phyloP scores from a whole-genome alignment of 2,329 filamentous ascomycete genomes.

The Chaetomiaceae sp. region DNA sequence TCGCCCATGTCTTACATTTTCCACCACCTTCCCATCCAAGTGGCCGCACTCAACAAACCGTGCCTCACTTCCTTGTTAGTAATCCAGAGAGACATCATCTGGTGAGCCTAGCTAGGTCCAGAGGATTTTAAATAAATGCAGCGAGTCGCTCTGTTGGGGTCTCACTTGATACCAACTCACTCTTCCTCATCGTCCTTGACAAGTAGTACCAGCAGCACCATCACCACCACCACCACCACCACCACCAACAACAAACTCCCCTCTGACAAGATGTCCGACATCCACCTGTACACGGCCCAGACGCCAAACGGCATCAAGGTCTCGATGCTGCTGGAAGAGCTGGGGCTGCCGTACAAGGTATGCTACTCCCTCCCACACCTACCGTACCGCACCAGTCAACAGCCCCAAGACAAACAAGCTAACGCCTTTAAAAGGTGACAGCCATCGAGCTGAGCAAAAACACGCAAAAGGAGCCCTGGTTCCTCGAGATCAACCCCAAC shows the following conservation, averaged over 20 bases:
- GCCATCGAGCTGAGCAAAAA: slow-evolving; percentile 56
- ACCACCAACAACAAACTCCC: not conserved
- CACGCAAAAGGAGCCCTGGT: slow-evolving; percentile 59
- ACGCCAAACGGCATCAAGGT: slow-evolving; percentile 91
- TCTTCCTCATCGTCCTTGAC: too few relatives aligned
- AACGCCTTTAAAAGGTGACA: too few relatives aligned
- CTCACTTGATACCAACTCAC: slow-evolving; percentile 6
- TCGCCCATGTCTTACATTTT: too few relatives aligned
- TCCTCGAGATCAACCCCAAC: slow-evolving; percentile 87
- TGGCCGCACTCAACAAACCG: too few relatives aligned
- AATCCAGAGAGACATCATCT: too few relatives aligned
- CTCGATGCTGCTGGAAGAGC: slow-evolving; percentile 80
- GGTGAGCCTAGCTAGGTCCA: too few relatives aligned
- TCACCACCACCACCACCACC: not conserved
- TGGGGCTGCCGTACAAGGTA: slow-evolving; percentile 81
- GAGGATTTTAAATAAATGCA: slow-evolving; percentile 2
- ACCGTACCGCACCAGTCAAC: too few relatives aligned
- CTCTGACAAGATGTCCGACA: slow-evolving; percentile 49
- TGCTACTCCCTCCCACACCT: too few relatives aligned
- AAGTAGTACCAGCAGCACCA: not conserved
- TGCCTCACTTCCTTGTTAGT: too few relatives aligned
- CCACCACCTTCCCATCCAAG: too few relatives aligned
- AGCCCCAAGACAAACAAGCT: too few relatives aligned
- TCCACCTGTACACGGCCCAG: slow-evolving; percentile 74
- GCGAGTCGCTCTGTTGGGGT: slow-evolving; percentile 8